Conservation (phyloP, 805 yeast genomes). For the Saccharomycopsis sp. region DNA sequence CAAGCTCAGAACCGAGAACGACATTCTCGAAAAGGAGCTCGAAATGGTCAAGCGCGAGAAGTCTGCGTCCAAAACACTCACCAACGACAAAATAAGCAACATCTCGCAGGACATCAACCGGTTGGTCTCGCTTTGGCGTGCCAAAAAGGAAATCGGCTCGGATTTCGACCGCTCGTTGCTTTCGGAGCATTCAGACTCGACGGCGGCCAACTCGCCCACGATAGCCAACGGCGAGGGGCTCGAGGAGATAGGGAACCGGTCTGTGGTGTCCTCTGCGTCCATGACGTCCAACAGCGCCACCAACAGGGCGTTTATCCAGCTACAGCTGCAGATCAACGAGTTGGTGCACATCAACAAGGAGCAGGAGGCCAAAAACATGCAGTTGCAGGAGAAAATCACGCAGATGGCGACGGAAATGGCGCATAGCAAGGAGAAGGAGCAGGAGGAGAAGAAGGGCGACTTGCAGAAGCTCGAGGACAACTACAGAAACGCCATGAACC, state of each 20-base stretch:
- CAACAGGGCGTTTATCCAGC: constrained; percentile 25
- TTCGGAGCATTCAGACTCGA: constrained; percentile 5
- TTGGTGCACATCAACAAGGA: constrained; percentile 42
- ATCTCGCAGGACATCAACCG: constrained; percentile 16
- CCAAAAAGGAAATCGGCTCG: constrained; percentile 14
- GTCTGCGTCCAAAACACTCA: constrained; percentile 3
- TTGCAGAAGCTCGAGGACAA: constrained; percentile 49
- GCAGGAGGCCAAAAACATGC: constrained; percentile 29
- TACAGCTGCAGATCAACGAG: constrained; percentile 54
- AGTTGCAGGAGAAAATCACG: constrained; percentile 32
- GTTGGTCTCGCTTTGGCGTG: constrained; percentile 17
- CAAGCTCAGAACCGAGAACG: constrained; percentile 42
- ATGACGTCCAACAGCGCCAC: constrained; percentile 5
- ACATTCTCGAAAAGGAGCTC: constrained; percentile 38
- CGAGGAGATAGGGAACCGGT: constrained; percentile 22
- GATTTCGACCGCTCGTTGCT: constrained; percentile 19
- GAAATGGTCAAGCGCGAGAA: constrained; percentile 35
- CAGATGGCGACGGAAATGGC: constrained; percentile 23
- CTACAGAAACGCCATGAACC: constrained; percentile 63
- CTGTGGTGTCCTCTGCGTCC: constrained; percentile 11
- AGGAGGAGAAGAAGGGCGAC: constrained; percentile 29
- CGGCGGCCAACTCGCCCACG: constrained; percentile 2
- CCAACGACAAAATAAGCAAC: constrained; percentile 18
- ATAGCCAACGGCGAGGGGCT: constrained; percentile 7
- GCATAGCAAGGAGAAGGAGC: constrained; percentile 24